Evolutionary conservation across 2,329 filamentous ascomycete species (phyloP).

Genomic region (Fusarium sp.): DNA sequence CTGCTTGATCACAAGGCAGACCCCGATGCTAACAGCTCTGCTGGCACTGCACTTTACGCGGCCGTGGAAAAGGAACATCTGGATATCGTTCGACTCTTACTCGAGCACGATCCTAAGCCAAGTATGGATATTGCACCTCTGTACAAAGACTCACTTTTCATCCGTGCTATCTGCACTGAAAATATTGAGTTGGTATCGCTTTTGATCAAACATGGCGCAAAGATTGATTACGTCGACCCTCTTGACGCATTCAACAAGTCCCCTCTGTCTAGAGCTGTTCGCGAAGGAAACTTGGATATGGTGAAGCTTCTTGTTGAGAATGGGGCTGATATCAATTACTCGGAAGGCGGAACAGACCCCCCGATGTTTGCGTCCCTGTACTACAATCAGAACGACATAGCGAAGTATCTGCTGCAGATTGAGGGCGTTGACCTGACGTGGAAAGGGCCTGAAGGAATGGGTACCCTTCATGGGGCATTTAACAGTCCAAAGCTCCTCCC

Average conservation of each 20-base stretch:
- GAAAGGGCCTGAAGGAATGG: neutral
- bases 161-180: neutral
- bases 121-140: neutral
- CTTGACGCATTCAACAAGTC: neutral
- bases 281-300: neutral
- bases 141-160: neutral
- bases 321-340: neutral
- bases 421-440: neutral
- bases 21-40: neutral
- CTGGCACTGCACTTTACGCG: neutral
- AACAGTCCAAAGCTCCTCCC: neutral
- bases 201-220: neutral
- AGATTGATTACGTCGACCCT: neutral
- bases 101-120: neutral
- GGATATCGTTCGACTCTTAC: neutral
- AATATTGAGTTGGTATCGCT: neutral
- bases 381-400: fast-evolving
- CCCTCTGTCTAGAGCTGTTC: neutral
- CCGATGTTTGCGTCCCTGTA: neutral
- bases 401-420: neutral
- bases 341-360: neutral
- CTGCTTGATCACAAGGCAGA: neutral
- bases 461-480: neutral
- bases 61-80: neutral
- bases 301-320: neutral